Conservation (phyloP, 192 early-diverging fungal genomes). For the Dimargaris xerosporica region DNA sequence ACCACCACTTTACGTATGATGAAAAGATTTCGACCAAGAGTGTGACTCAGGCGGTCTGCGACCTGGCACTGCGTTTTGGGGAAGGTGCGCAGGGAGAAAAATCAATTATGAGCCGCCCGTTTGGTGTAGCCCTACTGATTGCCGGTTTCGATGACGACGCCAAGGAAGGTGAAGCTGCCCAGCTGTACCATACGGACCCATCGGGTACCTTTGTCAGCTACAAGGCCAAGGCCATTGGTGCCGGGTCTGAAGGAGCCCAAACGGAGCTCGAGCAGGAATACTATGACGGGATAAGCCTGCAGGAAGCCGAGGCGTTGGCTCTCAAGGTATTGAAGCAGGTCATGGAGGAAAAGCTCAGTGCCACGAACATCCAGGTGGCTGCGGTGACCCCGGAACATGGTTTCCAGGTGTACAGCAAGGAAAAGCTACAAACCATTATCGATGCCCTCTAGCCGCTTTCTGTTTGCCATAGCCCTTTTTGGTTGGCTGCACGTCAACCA, state of each 20-base stretch:
- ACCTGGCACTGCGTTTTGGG: slow-evolving; percentile 92
- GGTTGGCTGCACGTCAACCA: background rate
- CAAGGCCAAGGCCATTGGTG: slow-evolving; percentile 98
- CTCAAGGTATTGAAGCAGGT: slow-evolving; percentile 97
- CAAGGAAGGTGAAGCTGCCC: slow-evolving; percentile 46
- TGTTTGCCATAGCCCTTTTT: background rate
- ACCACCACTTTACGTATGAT: slow-evolving; percentile 88
- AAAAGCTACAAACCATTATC: slow-evolving; percentile 65
- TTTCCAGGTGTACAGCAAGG: slow-evolving; percentile 65
- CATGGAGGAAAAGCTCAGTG: slow-evolving; percentile 98
- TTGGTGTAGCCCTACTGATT: slow-evolving; percentile 93
- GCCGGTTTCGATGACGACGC: slow-evolving; percentile 84
- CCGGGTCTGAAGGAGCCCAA: slow-evolving; percentile 96
- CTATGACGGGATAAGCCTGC: slow-evolving; percentile 65
- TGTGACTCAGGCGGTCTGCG: slow-evolving; percentile 95
- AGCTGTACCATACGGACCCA: slow-evolving; percentile 95
- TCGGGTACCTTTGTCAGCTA: slow-evolving; percentile 98
- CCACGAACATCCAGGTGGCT: slow-evolving; percentile 88
- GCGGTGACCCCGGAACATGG: slow-evolving; percentile 64
- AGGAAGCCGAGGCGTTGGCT: slow-evolving; percentile 75
- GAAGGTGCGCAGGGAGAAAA: slow-evolving; percentile 94
- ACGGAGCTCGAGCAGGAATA: slow-evolving; percentile 95
- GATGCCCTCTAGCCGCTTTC: slow-evolving; percentile 39
- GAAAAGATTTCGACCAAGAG: slow-evolving; percentile 92
- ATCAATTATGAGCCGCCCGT: slow-evolving; percentile 96